Conservation (phyloP, 495 filamentous ascomycete genomes). For the Clohesyomyces aquaticus region DNA sequence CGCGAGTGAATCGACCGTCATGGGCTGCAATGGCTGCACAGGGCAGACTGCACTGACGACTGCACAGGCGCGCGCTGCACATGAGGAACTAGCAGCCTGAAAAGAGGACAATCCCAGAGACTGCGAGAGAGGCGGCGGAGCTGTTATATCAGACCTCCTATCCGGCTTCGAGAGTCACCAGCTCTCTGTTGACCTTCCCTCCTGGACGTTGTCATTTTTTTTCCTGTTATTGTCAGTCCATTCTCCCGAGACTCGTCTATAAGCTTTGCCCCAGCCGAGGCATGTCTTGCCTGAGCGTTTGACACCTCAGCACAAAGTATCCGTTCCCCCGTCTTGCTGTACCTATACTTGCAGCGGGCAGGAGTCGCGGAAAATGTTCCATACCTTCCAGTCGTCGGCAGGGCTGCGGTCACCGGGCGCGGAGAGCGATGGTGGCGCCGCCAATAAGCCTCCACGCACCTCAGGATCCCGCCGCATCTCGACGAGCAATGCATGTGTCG, state of each 20-base stretch:
- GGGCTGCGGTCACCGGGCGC: slow-evolving; percentile 36
- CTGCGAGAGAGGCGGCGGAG: slow-evolving; percentile 13
- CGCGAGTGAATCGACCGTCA: slow-evolving; percentile 14
- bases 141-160: not conserved
- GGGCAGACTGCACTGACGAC: not conserved
- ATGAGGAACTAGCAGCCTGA: not conserved
- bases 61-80: not conserved
- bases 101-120: not conserved
- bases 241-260: slow-evolving; percentile 2
- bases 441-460: slow-evolving; percentile 36
- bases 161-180: not conserved
- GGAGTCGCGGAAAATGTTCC: slow-evolving; percentile 35
- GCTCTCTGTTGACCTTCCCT: slow-evolving; percentile 6
- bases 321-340: slow-evolving; percentile 2
- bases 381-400: slow-evolving; percentile 43
- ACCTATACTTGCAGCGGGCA: not conserved
- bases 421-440: slow-evolving; percentile 22
- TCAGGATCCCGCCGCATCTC: slow-evolving; percentile 42
- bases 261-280: slow-evolving; percentile 22
- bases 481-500: slow-evolving; percentile 44
- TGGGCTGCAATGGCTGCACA: not conserved
- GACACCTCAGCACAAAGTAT: not conserved
- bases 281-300: slow-evolving; percentile 19
- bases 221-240: not conserved
- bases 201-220: not conserved